Evolutionary conservation across 2,329 filamentous ascomycete species (phyloP), one percentile per base, ranked within the genome.

Genomic region (Fusarium transvaalense): DNA sequence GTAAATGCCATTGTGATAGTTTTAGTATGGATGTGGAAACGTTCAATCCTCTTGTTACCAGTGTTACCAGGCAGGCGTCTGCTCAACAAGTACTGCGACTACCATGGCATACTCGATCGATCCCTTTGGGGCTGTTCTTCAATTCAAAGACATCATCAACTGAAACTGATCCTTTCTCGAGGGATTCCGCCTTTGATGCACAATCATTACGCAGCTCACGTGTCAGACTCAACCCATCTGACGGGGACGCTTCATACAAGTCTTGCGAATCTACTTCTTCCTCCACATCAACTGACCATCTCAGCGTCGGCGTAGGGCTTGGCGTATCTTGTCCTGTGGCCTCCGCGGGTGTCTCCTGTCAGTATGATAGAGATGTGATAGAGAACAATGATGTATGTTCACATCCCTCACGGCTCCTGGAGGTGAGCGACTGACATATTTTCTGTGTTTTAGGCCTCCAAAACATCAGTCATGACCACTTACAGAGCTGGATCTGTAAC

Each of bases 391-490:
- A 52, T 17, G 48, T 32, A 52, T 9, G 48, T 23, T 9, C 15
- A 42, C 10, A 14, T n/a, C 5, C 10, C 10, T n/a, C 3, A 12
- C 9, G 10, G 9, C 4, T 12, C 25, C n/a, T 6, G 15, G 4
- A 27, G 2, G 8, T n/a, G 27, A 27, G n/a, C 17, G 2, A 17
- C n/a, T 39, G 27, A 48, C 3, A 6, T 4, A 9, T 8, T 3
- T 14, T 6, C 4, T 35, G 19, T 6, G 12, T 37, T 6, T 37
- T 6, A 52, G 48, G 25, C 48, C 12, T 52, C 48, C 15, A 54
- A 54, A 27, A 45, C 51, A 21, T 54, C 51, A 19, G 39, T 46
- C 10, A 54, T 45, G n/a, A 54, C 51, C 9, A 54, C 39, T 19
- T 46, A 54, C 21, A 29, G 51, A 10, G 51, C 51, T 3, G 51